Evolutionary conservation across 2,329 filamentous ascomycete genomes (phyloP).

Genomic region (Monosporascus sp.): DNA sequence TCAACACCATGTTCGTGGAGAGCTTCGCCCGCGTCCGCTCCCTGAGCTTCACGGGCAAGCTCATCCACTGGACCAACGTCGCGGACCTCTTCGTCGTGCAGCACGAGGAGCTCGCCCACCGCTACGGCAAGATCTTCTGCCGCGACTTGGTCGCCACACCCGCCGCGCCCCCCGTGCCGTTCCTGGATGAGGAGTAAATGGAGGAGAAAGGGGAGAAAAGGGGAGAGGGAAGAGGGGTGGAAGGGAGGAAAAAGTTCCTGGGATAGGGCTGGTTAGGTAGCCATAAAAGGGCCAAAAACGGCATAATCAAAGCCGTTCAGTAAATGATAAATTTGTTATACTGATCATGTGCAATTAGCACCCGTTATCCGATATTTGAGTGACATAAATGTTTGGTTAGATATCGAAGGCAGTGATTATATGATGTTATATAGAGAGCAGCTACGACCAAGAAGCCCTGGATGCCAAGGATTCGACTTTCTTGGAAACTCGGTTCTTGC

Average conservation of each 20-base stretch:
- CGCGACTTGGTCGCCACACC: constrained; percentile 9
- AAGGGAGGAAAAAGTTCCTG: neutral
- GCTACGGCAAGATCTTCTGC: neutral
- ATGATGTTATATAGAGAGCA: too few species aligned
- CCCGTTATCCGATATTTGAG: too few species aligned
- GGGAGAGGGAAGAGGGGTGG: neutral
- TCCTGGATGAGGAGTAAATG: neutral
- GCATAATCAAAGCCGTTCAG: neutral
- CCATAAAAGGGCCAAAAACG: neutral
- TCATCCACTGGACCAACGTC: constrained; percentile 59
- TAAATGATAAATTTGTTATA: too few species aligned
- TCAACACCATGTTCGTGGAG: constrained; percentile 81
- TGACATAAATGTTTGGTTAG: too few species aligned
- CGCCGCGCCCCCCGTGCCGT: neutral
- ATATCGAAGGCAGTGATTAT: too few species aligned
- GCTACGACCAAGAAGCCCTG: too few species aligned
- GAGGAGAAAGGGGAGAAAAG: neutral
- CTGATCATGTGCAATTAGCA: too few species aligned
- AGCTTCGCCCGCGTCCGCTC: constrained; percentile 82
- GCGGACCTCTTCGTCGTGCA: constrained; percentile 81
- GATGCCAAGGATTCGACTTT: too few species aligned
- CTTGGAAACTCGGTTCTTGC: too few species aligned
- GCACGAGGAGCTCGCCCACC: constrained; percentile 57
- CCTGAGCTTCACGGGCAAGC: constrained; percentile 76
- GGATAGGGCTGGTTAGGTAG: neutral